These are phyloP conservation scores for Annulohypoxylon moriforme DNA, from an alignment of 495 filamentous ascomycete species.

Conservation along the genomic window DNA sequence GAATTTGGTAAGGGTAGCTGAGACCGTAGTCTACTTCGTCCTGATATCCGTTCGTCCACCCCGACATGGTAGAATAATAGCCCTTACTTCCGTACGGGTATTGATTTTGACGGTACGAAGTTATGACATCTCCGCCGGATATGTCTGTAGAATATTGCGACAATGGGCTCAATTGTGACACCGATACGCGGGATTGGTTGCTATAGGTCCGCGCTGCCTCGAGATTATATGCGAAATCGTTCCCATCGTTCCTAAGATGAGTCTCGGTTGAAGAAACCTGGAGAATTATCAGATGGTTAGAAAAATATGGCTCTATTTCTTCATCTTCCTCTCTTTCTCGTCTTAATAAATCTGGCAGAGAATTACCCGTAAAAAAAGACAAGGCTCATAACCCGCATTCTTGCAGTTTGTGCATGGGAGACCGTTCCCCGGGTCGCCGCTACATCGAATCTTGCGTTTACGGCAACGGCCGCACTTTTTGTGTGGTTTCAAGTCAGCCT, in stretches of 20 bases:
- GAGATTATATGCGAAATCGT: constrained; percentile 55
- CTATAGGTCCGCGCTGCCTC: constrained; percentile 54
- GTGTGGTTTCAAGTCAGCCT: constrained; percentile 33
- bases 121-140: constrained; percentile 45
- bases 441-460: constrained; percentile 96
- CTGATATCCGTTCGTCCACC: constrained; percentile 50
- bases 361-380: constrained; percentile 83
- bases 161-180: constrained; percentile 38
- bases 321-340: constrained; percentile 11
- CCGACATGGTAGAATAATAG: constrained; percentile 51
- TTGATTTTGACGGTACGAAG: constrained; percentile 46
- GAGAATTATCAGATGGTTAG: constrained; percentile 34
- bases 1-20: constrained; percentile 46
- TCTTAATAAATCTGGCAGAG: constrained; percentile 25
- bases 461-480: constrained; percentile 88
- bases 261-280: constrained; percentile 63
- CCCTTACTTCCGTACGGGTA: constrained; percentile 51
- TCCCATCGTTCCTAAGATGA: constrained; percentile 52
- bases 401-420: constrained; percentile 86
- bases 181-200: constrained; percentile 46
- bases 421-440: constrained; percentile 81
- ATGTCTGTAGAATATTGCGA: constrained; percentile 46
- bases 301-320: constrained; percentile 21
- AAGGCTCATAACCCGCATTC: constrained; percentile 73
- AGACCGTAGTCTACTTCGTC: constrained; percentile 58